phyloP scores from a whole-genome alignment of 306 rosid species.

The Lathyrus tuberosus region DNA sequence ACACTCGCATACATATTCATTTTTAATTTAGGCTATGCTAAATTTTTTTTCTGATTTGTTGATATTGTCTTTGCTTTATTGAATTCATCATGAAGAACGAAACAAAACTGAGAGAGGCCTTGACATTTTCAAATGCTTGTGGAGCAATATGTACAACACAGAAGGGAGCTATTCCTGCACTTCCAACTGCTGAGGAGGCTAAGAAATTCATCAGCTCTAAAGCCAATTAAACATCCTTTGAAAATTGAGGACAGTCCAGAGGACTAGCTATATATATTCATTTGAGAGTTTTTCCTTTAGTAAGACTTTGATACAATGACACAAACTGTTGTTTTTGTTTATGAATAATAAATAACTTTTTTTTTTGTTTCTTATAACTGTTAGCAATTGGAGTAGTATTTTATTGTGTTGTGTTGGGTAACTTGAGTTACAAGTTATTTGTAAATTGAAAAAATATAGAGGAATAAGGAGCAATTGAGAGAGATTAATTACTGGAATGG shows the following conservation, averaged over 20 bases:
- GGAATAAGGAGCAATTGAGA: no score
- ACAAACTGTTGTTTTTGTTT: neutral
- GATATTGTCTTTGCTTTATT: neutral
- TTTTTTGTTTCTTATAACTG: neutral
- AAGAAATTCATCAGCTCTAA: conserved; percentile 44
- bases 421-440: no score
- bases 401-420: no score
- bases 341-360: neutral
- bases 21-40: conserved; percentile 11
- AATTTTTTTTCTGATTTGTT: neutral
- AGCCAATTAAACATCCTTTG: conserved; percentile 31
- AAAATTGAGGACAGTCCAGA: conserved; percentile 16
- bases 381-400: no score
- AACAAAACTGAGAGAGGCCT: conserved; percentile 59
- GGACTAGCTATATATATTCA: conserved; percentile 11
- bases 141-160: conserved; percentile 67
- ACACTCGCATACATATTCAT: neutral
- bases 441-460: no score
- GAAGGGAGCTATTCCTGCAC: conserved; percentile 80
- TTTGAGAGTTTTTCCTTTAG: conserved; percentile 3
- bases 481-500: no score
- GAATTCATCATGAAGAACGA: conserved; percentile 45
- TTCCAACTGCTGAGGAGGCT: conserved; percentile 54
- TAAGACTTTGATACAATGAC: neutral
- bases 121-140: conserved; percentile 64